Evolutionary conservation across 2,329 filamentous ascomycete species (phyloP).

Genomic region (Ceratocystis smalleyi): DNA sequence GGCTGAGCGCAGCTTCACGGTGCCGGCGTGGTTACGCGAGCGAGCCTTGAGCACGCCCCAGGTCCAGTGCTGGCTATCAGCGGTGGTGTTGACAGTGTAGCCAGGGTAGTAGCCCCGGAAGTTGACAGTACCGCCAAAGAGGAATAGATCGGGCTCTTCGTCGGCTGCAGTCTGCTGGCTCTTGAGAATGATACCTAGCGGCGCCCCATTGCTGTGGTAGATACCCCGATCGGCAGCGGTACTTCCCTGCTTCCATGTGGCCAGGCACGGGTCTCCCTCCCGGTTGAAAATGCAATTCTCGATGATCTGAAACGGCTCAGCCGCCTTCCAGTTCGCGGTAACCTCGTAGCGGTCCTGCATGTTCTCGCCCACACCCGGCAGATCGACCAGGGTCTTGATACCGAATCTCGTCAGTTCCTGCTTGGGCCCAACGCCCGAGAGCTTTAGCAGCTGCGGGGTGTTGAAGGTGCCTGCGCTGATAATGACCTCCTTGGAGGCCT

Average conservation of each 20-base stretch:
- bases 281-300: conserved; percentile 12
- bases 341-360: conserved; percentile 32
- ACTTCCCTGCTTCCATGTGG: conserved; percentile 10
- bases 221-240: conserved; percentile 12
- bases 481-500: conserved; percentile 31
- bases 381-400: conserved; percentile 31
- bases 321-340: conserved; percentile 23
- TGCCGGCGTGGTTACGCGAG: conserved; percentile 42
- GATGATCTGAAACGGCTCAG: conserved; percentile 7
- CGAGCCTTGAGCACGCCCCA: conserved; percentile 37
- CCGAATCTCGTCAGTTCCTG: conserved; percentile 29
- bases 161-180: conserved; percentile 8
- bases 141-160: conserved; percentile 36
- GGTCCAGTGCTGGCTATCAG: conserved; percentile 28
- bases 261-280: conserved; percentile 14
- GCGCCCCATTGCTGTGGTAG: conserved; percentile 17
- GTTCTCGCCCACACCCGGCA: conserved; percentile 34
- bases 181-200: conserved; percentile 17
- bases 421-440: conserved; percentile 34
- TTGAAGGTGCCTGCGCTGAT: conserved; percentile 35
- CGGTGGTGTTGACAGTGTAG: conserved; percentile 32
- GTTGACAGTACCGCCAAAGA: conserved; percentile 38
- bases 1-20: conserved; percentile 42
- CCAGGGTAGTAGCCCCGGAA: conserved; percentile 43
- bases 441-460: conserved; percentile 36